phyloP scores from a whole-genome alignment of 2,329 filamentous ascomycete genomes.

The Chrysoporthe puriensis region DNA sequence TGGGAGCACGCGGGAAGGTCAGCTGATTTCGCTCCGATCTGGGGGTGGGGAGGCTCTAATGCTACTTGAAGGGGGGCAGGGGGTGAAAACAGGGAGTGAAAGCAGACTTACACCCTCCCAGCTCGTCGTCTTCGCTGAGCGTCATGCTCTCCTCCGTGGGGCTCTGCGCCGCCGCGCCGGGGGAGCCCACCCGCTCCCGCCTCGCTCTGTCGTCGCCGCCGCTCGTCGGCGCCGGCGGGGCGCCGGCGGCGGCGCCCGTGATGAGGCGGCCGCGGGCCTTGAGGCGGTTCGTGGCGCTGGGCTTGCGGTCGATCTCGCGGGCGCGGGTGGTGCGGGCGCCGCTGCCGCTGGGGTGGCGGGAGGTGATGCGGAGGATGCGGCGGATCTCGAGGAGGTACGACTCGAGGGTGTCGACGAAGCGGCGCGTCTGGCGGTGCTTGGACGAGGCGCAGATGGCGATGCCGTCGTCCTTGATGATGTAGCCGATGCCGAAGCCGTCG shows the following conservation, averaged over 20 bases:
- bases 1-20: conserved; percentile 34
- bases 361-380: conserved; percentile 75
- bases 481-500: conserved; percentile 95
- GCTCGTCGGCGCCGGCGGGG: conserved; percentile 31
- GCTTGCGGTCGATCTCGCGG: conserved; percentile 53
- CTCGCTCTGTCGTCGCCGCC: conserved; percentile 27
- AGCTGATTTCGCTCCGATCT: neutral
- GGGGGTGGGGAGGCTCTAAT: no score
- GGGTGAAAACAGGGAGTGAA: conserved; percentile 16
- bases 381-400: conserved; percentile 89
- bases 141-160: conserved; percentile 71
- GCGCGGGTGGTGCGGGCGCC: conserved; percentile 43
- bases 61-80: neutral
- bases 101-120: conserved; percentile 83
- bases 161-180: conserved; percentile 54
- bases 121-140: conserved; percentile 82
- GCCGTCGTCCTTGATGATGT: conserved; percentile 95
- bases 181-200: conserved; percentile 41
- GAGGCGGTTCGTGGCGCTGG: conserved; percentile 48
- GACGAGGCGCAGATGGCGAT: conserved; percentile 91
- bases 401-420: conserved; percentile 88
- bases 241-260: conserved; percentile 46
- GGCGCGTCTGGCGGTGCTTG: conserved; percentile 90
- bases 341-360: conserved; percentile 43
- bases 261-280: conserved; percentile 78